A percentile compares a stretch with the other conserved stretches of the same genome.
phyloP scores from a whole-genome alignment of 192 early-diverging fungal species.

The Linderina pennispora region DNA sequence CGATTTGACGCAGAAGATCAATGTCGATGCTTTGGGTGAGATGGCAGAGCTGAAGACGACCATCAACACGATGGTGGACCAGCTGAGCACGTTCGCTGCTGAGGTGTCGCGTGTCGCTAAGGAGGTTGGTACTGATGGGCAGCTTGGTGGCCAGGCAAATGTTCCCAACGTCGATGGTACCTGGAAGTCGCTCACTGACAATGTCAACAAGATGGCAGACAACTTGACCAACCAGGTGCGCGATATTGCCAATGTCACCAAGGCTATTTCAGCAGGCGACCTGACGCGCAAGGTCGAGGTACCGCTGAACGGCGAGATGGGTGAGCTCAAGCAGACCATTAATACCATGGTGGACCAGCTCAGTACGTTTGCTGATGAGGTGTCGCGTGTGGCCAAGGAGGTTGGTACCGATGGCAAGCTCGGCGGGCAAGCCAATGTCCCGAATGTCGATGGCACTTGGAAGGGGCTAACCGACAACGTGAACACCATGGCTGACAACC shows the following conservation, averaged over 20 bases:
- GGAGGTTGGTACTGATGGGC: constrained; percentile 55
- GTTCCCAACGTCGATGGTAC: constrained; percentile 53
- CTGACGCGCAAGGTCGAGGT: constrained; percentile 48
- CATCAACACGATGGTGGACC: constrained; percentile 63
- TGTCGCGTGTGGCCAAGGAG: constrained; percentile 55
- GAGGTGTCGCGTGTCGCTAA: constrained; percentile 52
- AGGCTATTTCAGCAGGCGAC: constrained; percentile 59
- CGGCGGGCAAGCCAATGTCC: constrained; percentile 54
- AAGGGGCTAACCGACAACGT: constrained; percentile 53
- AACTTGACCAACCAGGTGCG: constrained; percentile 52
- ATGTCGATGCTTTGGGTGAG: constrained; percentile 54
- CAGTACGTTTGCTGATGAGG: constrained; percentile 53
- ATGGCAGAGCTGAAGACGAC: constrained; percentile 57
- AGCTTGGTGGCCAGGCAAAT: constrained; percentile 47
- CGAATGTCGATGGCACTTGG: constrained; percentile 57
- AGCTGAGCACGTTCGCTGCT: constrained; percentile 52
- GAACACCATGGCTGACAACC: constrained; percentile 49
- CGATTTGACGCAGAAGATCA: constrained; percentile 58
- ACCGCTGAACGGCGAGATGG: constrained; percentile 50
- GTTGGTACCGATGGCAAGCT: constrained; percentile 61
- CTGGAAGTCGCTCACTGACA: constrained; percentile 60
- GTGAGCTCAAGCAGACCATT: constrained; percentile 53
- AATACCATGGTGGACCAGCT: constrained; percentile 58
- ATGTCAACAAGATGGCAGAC: constrained; percentile 59
- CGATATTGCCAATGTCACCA: constrained; percentile 60